Base-by-base conservation (phyloP, 2,329 filamentous ascomycete genomes). In the Nemania sp. region DNA sequence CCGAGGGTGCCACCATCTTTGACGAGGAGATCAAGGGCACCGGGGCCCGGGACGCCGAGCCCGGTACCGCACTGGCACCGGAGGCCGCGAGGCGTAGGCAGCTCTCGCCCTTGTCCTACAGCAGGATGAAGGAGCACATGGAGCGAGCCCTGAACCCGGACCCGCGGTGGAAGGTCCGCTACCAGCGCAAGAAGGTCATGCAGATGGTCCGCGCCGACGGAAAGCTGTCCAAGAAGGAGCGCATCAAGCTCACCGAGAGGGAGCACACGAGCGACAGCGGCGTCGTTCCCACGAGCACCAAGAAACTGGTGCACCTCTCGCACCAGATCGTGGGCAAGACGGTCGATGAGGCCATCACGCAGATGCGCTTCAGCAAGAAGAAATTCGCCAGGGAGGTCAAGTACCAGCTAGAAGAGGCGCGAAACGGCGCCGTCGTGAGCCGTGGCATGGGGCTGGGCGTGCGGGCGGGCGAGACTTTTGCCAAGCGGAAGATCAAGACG, bases 331-430 rank as follows among this genome's bases (percentile, higher is more conserved):
- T 87, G 2, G 95, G 95, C 67, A 98, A 97, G 84, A 88, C 89
- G n/a, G 82, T 99, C 63, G 92, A 96, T 59, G 93, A 99, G 37
- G 95, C 95, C 13, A 91, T 98, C 67, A 79, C 90, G 56, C 95
- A 99, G 81, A 97, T 99, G 91, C 86, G 89, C 57, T 98, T 94
- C 80, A 94, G 89, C 75, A 91, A 92, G 81, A 99, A 99, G 85
- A 94, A 92, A 80, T 90, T 90, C 65, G 91, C 94, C 6, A 81
- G 85, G 67, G 92, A 97, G 71, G 86, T 98, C 29, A 80, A 85
- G 68, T 88, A 87, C 72, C 90, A 95, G 72, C 80, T 99, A 17
- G 86, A 95, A 72, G 84, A 90, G 69, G 93, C 94, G 1, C 86
- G 89, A 59, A 91, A 97, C 72, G 80, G 89, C 71, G 95, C 95